These are phyloP conservation scores for Micractinium conductrix DNA, from an alignment of 139 green algal genomes.

Conservation along the genomic window DNA sequence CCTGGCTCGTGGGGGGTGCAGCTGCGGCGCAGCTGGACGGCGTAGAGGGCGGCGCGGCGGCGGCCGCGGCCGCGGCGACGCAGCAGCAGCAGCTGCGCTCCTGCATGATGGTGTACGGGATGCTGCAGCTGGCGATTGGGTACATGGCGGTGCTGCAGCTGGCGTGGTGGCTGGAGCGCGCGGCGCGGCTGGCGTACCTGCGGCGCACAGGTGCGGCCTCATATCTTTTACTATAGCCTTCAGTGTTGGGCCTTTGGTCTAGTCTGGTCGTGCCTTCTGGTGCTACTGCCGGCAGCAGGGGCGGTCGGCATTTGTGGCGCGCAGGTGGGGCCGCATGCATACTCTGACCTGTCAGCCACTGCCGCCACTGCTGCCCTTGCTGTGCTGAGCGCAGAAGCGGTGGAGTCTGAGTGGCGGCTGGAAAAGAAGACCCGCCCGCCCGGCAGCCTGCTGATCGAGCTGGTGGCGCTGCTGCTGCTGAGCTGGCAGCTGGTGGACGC, in stretches of 20 bases:
- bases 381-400: neutral
- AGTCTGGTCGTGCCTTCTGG: too few species aligned
- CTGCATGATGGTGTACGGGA: slow-evolving; percentile 2
- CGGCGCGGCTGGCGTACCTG: neutral
- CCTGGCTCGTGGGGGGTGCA: neutral
- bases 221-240: too few species aligned
- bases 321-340: too few species aligned
- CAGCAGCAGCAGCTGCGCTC: neutral
- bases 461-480: neutral
- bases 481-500: slow-evolving; percentile 1
- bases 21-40: neutral
- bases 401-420: slow-evolving; percentile 31
- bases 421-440: neutral
- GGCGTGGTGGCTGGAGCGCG: slow-evolving; percentile 24
- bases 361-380: too few species aligned
- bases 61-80: neutral
- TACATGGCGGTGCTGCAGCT: slow-evolving; percentile 23
- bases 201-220: too few species aligned
- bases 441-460: slow-evolving; percentile 7
- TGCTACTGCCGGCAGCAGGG: too few species aligned
- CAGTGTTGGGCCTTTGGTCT: too few species aligned
- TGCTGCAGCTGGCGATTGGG: slow-evolving; percentile 10
- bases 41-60: neutral
- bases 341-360: too few species aligned
- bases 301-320: too few species aligned